Base-by-base conservation (phyloP, 1,284 basidiomycete species). In the Cutaneotrichosporon cavernicola region DNA sequence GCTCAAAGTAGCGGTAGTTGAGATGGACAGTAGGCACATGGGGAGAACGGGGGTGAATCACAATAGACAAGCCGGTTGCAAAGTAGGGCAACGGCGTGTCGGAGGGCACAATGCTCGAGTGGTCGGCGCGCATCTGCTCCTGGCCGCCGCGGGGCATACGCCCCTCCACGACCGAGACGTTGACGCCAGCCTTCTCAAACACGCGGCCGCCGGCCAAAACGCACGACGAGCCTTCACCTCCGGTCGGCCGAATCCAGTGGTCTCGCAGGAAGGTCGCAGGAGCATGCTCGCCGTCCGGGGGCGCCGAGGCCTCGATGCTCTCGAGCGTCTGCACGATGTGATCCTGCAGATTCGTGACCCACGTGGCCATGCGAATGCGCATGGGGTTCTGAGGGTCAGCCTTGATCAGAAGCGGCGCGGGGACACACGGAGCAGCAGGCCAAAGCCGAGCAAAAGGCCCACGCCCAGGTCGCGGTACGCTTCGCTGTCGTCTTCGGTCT, bases 1-100 rank as follows among this genome's bases (percentile, higher is more conserved):
- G 85, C 81, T 98, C 97, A 79, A 99, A 99, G 82, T 98, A 99
- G 61, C 97, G 90, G 76, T 96, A 98, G 81, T 99, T 99, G 69
- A 92, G 88, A 80, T 99, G 96, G 8, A 91, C 89, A n/a, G 94
- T 97, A 1, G 92, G 91, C 16, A 89, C 87, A 72, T 90, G 87
- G 0, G 97, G 97, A 81, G 95, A 97, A 66, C 88, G 86, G 0
- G 96, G 95, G 81, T 99, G 97, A 31, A 98, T 86, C 70, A 99
- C 93, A 70, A 97, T 86, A 66, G 88, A 91, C 71, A 99, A 84
- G 0, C 96, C 96, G 0, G 90, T 91, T 7, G 92, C 96, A 76
- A 94, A 97, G 84, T 96, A 99, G 0, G 95, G 96, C 22, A 97
- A 83, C 84, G 81, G 69, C 71, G 80, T 72, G 78, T 87, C 85